Evolutionary conservation across 352 stramenopile genomes (phyloP).

Genomic region (Phytopythium ostracodes): DNA sequence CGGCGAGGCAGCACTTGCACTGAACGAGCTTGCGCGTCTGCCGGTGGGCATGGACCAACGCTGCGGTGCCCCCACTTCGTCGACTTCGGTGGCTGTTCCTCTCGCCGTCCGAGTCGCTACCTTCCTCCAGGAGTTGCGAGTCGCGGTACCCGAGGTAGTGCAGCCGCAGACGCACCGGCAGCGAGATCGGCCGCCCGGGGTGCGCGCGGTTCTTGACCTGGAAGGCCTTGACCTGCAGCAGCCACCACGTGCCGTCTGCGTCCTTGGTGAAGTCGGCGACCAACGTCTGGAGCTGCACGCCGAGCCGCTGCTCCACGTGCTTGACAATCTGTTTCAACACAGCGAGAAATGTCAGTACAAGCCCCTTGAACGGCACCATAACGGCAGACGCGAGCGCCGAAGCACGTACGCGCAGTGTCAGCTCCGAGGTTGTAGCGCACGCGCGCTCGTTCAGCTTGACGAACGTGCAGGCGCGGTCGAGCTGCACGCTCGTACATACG

Average conservation of each 20-base stretch:
- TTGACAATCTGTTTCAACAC: slow-evolving; percentile 46
- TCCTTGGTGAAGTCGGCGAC: slow-evolving; percentile 77
- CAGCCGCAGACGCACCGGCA: slow-evolving; percentile 36
- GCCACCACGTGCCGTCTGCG: slow-evolving; percentile 59
- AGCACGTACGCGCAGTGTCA: slow-evolving; percentile 60
- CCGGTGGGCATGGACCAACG: slow-evolving; percentile 32
- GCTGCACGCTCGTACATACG: slow-evolving; percentile 58
- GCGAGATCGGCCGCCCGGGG: slow-evolving; percentile 29
- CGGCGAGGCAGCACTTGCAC: slow-evolving; percentile 77
- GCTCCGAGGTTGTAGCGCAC: slow-evolving; percentile 56
- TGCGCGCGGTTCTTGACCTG: slow-evolving; percentile 38
- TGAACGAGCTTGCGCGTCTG: slow-evolving; percentile 69
- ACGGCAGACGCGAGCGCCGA: too few relatives aligned
- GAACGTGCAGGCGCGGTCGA: slow-evolving; percentile 69
- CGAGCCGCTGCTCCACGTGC: slow-evolving; percentile 62
- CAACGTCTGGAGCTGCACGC: slow-evolving; percentile 56
- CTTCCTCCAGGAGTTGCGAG: slow-evolving; percentile 58
- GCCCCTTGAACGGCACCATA: too few relatives aligned
- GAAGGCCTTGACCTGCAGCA: slow-evolving; percentile 79
- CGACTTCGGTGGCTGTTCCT: slow-evolving; percentile 5
- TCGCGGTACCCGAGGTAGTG: slow-evolving; percentile 65
- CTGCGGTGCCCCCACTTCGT: slow-evolving; percentile 14
- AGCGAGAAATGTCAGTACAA: background rate
- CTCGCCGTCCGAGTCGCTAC: slow-evolving; percentile 47
- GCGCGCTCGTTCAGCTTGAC: slow-evolving; percentile 76